Evolutionary conservation across 2,329 filamentous ascomycete genomes (phyloP), one percentile per base, ranked within the genome.

Genomic region (Phialocephala subalpina): DNA sequence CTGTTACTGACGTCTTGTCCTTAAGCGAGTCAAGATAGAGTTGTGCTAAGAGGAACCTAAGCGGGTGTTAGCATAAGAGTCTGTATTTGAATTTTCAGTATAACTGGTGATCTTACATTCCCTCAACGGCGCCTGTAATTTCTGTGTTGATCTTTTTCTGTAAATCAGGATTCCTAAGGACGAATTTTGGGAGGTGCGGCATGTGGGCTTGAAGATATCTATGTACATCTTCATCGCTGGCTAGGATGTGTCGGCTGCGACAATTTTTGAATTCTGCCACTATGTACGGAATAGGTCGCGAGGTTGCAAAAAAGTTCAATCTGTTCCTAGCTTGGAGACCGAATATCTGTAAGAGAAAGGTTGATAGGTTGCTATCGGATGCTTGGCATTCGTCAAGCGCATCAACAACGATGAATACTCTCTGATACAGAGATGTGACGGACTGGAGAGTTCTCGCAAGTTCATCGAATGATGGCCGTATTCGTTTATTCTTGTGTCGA

Each of bases 231-330:
- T 70, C 62, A 16, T 73, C 64, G 1, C 29, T 49, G 5, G 77
- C 79, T 7, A 60, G 65, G n/a, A 80, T 79, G 56, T 78, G 73
- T 16, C 76, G 35, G 16, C 1, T 33, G 1, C 53, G 4, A 8
- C 52, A 59, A 1, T 47, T 60, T 16, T 67, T 12, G 40, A 79
- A 76, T 29, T 53, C 14, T 11, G 61, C 35, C 2, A 47, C 18
- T 11, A 78, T 72, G 5, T 75, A 70, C 2, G 65, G 70, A n/a
- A 73, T 72, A 20, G 65, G 67, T 36, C 78, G 62, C 6, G 78
- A 77, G 2, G 78, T 80, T 14, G 71, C 74, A 22, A 79, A 72
- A 25, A 79, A 1, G 58, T 73, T 76, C 8, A 67, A 45, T 6
- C 53, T 64, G 8, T n/a, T 42, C 9, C 60, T 61, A 1, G 16